Evolutionary conservation across 1,139 yeast species (phyloP).

Genomic region (Eremothecium sinecaudum): DNA sequence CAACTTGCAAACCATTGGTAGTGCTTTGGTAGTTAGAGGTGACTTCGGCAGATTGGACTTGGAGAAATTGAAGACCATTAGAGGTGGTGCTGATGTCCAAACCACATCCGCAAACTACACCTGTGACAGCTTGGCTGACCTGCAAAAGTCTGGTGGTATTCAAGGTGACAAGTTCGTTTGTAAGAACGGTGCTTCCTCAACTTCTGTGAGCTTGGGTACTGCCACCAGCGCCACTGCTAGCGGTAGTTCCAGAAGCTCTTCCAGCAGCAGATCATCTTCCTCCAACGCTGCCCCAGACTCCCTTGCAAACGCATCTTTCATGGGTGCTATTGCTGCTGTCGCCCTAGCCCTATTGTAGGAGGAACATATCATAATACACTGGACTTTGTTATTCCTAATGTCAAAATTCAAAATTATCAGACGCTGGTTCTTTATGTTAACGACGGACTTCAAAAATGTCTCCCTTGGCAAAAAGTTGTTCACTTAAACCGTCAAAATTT

Average conservation of each 20-base stretch:
- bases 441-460: too few species aligned
- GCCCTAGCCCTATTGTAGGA: slow-evolving; percentile 55
- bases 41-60: slow-evolving; percentile 71
- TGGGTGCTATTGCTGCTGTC: slow-evolving; percentile 54
- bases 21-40: slow-evolving; percentile 80
- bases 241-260: slow-evolving; percentile 21
- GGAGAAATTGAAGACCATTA: slow-evolving; percentile 60
- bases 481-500: too few species aligned
- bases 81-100: slow-evolving; percentile 84
- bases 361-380: neutral
- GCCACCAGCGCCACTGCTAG: slow-evolving; percentile 27
- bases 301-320: slow-evolving; percentile 42
- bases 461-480: too few species aligned
- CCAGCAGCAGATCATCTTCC: slow-evolving; percentile 22
- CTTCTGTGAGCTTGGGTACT: slow-evolving; percentile 38
- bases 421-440: neutral
- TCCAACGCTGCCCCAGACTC: slow-evolving; percentile 29
- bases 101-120: slow-evolving; percentile 64
- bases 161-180: slow-evolving; percentile 86
- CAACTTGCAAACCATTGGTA: slow-evolving; percentile 63
- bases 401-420: neutral
- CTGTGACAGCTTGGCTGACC: slow-evolving; percentile 64
- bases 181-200: slow-evolving; percentile 56
- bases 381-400: neutral
- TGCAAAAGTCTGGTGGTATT: slow-evolving; percentile 64